Evolutionary conservation across 2,329 filamentous ascomycete species (phyloP), one percentile per base, ranked within the genome.

Genomic region (Fusarium vanettenii): DNA sequence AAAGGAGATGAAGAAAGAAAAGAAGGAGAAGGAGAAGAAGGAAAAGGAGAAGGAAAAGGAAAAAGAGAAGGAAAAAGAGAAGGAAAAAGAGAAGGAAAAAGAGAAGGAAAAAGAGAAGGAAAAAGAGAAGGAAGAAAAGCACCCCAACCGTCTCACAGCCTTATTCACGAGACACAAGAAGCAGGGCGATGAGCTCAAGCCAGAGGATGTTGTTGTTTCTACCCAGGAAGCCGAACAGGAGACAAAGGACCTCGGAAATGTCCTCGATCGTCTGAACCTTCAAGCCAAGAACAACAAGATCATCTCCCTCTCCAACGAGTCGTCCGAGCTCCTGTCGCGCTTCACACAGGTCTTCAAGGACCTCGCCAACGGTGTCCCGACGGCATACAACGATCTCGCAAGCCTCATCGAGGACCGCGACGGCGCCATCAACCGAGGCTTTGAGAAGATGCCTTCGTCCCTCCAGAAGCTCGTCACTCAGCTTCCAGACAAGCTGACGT

Each of bases 341-440:
- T 99, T 99, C 87, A 97, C 95, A 2, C 87, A 95, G 66, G 92
- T 98, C 37, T 93, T 99, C 80, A 97, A 96, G 81, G 97, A 99
- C 81, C 89, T 98, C 18, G 90, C 97, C 79, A 95, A 95, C 81
- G 97, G 97, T 71, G 97, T 95, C 2, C 97, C 97, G 4, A 98
- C 96, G 0, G 97, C 97, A 4, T 98, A 97, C 82, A 89, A 93
- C 80, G 97, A 99, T 81, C 92, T 99, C n/a, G 91, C 87, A 4
- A 79, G 80, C 16, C 87, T 93, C 25, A 82, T 92, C 50, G 89
- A 92, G 69, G 89, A 92, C 79, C 87, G 87, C 70, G 89, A 92
- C 79, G 88, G 89, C 68, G 85, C 87, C n/a, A 85, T 92, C n/a
- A 85, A 87, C 45, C 86, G 87, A 67, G 87, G 87, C 69, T 92